Evolutionary conservation across 495 filamentous ascomycete genomes (phyloP), one percentile per base, ranked within the genome.

Genomic region (Terfezia claveryi): DNA sequence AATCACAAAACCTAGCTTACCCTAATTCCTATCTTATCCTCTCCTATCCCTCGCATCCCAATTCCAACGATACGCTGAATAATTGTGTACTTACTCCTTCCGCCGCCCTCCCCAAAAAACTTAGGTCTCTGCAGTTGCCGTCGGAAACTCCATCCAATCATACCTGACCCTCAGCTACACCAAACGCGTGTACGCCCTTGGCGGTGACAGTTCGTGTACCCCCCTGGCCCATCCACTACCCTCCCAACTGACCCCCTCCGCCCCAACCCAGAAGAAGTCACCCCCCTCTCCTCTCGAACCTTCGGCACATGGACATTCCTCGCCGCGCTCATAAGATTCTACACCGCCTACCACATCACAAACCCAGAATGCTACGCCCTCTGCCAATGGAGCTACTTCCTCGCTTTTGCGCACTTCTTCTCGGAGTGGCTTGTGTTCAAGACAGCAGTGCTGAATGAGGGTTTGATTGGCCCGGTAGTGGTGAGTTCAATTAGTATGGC

Each of bases 241-340:
- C 63, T 10, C 52, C 50, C 52, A 37, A 55, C 38, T 37, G 8
- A 8, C 23, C 17, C n/a, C 55, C 17, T 20, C 32, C 9, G 11
- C 37, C 36, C 14, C 10, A 10, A 8, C 8, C 20, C 10, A 58
- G 9, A 66, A 20, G 27, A n/a, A 20, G 78, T 80, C 23, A 85
- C 81, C 4, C 73, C 80, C 5, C 78, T 95, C 38, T 81, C 81
- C 23, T 78, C 82, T 7, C 82, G 91, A 53, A 76, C 84, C 10
- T 95, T 96, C 65, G 92, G 86, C 46, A 93, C 86, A 56, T 99
- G 87, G 78, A 95, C 88, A 0, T 74, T 89, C 58, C 66, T 94
- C 52, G 75, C 80, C 11, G 71, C 76, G 37, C 68, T 94, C 37
- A 73, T 96, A 51, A 78, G 91, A 36, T 63, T 88, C 58, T 92